Evolutionary conservation across 2,329 filamentous ascomycete genomes (phyloP).

Genomic region (Fusarium sp.): DNA sequence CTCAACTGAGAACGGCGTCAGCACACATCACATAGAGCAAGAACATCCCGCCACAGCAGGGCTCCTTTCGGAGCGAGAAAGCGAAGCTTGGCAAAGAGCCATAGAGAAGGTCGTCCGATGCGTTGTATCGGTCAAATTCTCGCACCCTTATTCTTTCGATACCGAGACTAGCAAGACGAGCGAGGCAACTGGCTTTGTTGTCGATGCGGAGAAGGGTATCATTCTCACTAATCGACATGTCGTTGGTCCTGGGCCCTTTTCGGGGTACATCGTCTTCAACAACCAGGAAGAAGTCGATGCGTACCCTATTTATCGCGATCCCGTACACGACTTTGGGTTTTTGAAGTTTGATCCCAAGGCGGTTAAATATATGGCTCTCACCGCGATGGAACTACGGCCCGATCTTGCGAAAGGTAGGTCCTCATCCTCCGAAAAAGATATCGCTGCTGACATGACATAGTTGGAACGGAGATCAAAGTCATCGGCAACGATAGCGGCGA

Average conservation of each 20-base stretch:
- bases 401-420: constrained; percentile 17
- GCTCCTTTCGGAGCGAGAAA: constrained; percentile 23
- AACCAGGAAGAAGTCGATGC: constrained; percentile 98
- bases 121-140: constrained; percentile 98
- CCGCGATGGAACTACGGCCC: constrained; percentile 15
- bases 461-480: constrained; percentile 28
- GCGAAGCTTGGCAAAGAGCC: constrained; percentile 79
- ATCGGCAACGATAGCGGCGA: constrained; percentile 28
- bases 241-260: constrained; percentile 93
- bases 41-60: not conserved
- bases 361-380: constrained; percentile 97
- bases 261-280: constrained; percentile 97
- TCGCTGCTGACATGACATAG: not conserved
- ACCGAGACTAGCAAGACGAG: constrained; percentile 93
- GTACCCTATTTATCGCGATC: constrained; percentile 94
- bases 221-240: constrained; percentile 89
- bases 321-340: constrained; percentile 97
- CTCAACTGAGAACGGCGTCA: not conserved
- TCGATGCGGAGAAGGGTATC: constrained; percentile 14
- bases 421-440: fast-evolving
- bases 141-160: constrained; percentile 96
- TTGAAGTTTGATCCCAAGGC: constrained; percentile 93
- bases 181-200: constrained; percentile 79
- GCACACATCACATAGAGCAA: not conserved
- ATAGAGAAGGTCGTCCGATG: constrained; percentile 94